Evolutionary conservation across 768 basidiomycete genomes (phyloP), one percentile per base, ranked within the genome.

Genomic region (Trametes cubensis): DNA sequence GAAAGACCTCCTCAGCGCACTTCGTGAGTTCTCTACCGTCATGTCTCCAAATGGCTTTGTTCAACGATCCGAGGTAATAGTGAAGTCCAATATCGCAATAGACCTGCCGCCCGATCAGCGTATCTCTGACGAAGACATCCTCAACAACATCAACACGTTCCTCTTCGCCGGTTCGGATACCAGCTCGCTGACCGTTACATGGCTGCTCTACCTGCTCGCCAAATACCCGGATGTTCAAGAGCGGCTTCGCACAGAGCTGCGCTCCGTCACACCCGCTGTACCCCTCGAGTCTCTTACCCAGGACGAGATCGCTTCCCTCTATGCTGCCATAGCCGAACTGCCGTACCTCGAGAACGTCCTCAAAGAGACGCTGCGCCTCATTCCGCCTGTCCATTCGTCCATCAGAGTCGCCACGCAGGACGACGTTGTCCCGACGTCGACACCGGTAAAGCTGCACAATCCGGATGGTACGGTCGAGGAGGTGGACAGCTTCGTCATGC

Each of bases 91-190:
- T 72, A 69, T 85, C 61, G 85, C 91, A 2, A 82, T 78, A 0
- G 90, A 94, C 62, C 76, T 92, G 17, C 80, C 85, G 34, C 77
- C 78, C 0, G 86, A 89, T 51, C 85, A 89, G 64, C 83, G 87
- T 39, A 86, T 96, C 66, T 89, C 93, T 0, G 95, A 97, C 69
- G 86, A 89, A 30, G 95, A 96, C 68, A 87, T 95, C 53, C 79
- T 94, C 13, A 79, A 92, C 69, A 94, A 87, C 61, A 87, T 95
- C 73, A 92, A 90, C 67, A 94, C 93, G 0, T 90, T 95, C 72
- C 85, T 94, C 81, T 93, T 94, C 71, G 92, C 90, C 21, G 94
- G 94, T 4, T 92, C 94, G 14, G 93, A 95, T 69, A 92, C 93
- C 0, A 89, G 89, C 13, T 90, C 90, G 2, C 83, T 95, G 28